Evolutionary conservation across 2,329 filamentous ascomycete genomes (phyloP).

Genomic region (Ustulina deusta): DNA sequence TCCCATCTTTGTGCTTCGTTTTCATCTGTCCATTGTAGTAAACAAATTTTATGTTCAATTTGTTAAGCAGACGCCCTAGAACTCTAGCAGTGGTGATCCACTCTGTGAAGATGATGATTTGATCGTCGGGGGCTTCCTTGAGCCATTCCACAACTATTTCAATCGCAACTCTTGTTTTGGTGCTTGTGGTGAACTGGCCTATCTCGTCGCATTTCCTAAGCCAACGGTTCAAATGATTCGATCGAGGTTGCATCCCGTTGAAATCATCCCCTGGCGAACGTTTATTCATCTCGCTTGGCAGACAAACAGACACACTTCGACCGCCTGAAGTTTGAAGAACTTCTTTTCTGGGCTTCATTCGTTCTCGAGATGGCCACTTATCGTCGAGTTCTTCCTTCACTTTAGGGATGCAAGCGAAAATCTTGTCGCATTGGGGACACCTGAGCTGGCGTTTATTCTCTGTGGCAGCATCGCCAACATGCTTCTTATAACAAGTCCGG

Average conservation of each 20-base stretch:
- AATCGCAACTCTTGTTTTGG: slow-evolving; percentile 12
- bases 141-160: slow-evolving; percentile 19
- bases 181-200: slow-evolving; percentile 8
- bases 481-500: background rate
- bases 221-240: slow-evolving; percentile 9
- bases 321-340: background rate
- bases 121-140: slow-evolving; percentile 20
- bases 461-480: background rate
- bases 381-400: background rate
- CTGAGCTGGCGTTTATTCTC: background rate
- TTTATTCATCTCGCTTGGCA: background rate
- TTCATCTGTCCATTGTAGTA: slow-evolving; percentile 53
- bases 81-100: slow-evolving; percentile 49
- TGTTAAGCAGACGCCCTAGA: slow-evolving; percentile 53
- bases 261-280: slow-evolving; percentile 26
- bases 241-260: slow-evolving; percentile 26
- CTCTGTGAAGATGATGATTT: slow-evolving; percentile 38
- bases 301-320: background rate
- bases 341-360: background rate
- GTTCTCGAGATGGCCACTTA: background rate
- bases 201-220: slow-evolving; percentile 15
- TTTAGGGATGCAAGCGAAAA: background rate
- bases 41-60: slow-evolving; percentile 50
- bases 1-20: slow-evolving; percentile 18
- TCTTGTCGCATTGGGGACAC: slow-evolving; percentile 18